These are phyloP conservation scores for Ammopiptanthus mongolicus DNA, from an alignment of 306 rosid species.

Conservation along the genomic window DNA sequence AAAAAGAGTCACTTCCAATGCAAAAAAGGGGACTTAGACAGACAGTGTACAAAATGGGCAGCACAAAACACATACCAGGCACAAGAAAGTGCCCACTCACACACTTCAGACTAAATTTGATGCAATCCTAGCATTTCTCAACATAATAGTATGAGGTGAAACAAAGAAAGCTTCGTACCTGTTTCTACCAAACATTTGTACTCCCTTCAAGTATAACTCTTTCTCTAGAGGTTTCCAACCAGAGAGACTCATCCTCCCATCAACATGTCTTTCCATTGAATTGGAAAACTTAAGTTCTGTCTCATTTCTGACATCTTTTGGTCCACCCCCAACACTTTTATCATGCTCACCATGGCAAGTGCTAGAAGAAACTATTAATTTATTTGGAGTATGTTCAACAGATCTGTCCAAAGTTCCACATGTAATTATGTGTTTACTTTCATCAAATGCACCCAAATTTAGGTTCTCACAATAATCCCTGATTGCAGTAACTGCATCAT, in stretches of 20 bases:
- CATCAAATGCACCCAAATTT: slow-evolving; percentile 29
- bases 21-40: neutral
- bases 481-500: slow-evolving; percentile 37
- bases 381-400: slow-evolving; percentile 29
- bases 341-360: slow-evolving; percentile 35
- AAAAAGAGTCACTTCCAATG: neutral
- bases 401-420: slow-evolving; percentile 27
- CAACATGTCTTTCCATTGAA: slow-evolving; percentile 32
- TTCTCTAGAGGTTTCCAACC: slow-evolving; percentile 89
- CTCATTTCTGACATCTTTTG: slow-evolving; percentile 30
- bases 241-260: slow-evolving; percentile 33
- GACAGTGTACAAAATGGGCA: neutral
- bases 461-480: slow-evolving; percentile 31
- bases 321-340: slow-evolving; percentile 29
- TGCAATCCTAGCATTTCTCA: slow-evolving; percentile 6
- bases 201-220: slow-evolving; percentile 81
- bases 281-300: slow-evolving; percentile 34
- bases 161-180: slow-evolving; percentile 43
- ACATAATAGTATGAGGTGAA: neutral
- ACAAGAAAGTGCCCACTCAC: neutral
- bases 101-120: slow-evolving; percentile 13
- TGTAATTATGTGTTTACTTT: slow-evolving; percentile 27
- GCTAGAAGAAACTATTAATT: slow-evolving; percentile 36
- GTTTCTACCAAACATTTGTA: slow-evolving; percentile 94
- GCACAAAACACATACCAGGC: slow-evolving; percentile 6